Base-by-base conservation (phyloP, 371 early-diverging fungal species). In the Entomophthora muscae region DNA sequence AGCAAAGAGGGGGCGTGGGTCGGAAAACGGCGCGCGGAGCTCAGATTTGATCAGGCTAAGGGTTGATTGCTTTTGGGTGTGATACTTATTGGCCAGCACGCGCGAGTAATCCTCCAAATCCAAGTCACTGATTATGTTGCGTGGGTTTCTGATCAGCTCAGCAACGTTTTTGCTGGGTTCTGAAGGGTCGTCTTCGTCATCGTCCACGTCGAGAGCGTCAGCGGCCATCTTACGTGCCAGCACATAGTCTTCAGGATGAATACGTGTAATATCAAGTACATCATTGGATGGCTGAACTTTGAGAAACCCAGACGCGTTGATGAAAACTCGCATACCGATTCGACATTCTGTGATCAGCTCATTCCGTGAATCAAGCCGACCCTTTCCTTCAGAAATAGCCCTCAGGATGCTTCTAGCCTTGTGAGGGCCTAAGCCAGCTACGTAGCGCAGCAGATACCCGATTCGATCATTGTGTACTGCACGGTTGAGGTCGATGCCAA, bases 181-280 rank as follows among this genome's bases (percentile, higher is more conserved):
- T 28, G 65, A 66, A 65, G 58, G 60, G 52, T 60, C 32, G 12
- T 24, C n/a, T 23, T 79, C 83, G 33, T 82, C 83, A 55, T 90
- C 94, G 59, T 95, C 96, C 57, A 92, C 80, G 66, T 96, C 97
- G 33, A 95, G 73, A 0, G 98, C 97, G 70, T 95, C 96, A 7
- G 90, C 88, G 1, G 93, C 97, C 94, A 97, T 95, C 71, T 98
- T 94, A 30, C 96, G 81, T 0, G 97, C 97, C 42, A 94, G 73
- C 26, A 85, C 86, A 66, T 98, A 98, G 70, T 96, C 90, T 70
- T 92, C 88, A 7, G 93, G 94, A 69, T 95, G 97, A 52, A 98
- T 89, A 30, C 97, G 84, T 26, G 95, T 98, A 66, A 85, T 85
- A 70, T 98, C 98, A 51, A 98, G 76, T 61, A 95, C 91, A 68